Percentiles rank a stretch among this genome's conserved stretches.
Evolutionary conservation across 495 filamentous ascomycete species (phyloP).

Genomic region (Neurospora tetrasperma): DNA sequence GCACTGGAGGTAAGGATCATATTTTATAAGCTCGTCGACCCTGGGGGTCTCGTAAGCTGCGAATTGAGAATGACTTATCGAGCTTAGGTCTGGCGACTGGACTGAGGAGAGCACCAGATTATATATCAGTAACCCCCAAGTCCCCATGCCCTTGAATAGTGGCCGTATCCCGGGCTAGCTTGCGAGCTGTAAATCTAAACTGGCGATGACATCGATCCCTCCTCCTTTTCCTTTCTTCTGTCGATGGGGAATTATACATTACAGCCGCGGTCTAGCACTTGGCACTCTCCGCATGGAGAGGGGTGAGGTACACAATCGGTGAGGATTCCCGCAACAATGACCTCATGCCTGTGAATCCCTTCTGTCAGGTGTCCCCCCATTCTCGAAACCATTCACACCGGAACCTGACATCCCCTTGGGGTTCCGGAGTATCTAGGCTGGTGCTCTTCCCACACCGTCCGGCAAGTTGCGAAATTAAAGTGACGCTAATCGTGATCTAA

Average conservation of each 20-base stretch:
- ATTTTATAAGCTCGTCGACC: background rate
- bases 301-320: background rate
- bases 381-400: background rate
- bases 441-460: background rate
- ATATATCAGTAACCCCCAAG: background rate
- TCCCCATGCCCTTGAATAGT: background rate
- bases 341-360: background rate
- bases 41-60: background rate
- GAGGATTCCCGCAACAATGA: background rate
- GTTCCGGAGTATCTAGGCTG: background rate
- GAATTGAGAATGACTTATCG: background rate
- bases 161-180: background rate
- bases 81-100: background rate
- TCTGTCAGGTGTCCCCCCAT: background rate
- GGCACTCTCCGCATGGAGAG: background rate
- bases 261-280: background rate
- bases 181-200: background rate
- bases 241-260: background rate
- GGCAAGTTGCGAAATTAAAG: background rate
- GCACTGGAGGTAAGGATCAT: background rate
- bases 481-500: background rate
- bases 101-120: background rate
- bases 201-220: background rate
- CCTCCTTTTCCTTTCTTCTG: background rate
- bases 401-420: background rate